Percentiles rank a stretch among this genome's conserved stretches.
Conservation (phyloP, 441 rosid genomes). For the Eruca vesicaria region DNA sequence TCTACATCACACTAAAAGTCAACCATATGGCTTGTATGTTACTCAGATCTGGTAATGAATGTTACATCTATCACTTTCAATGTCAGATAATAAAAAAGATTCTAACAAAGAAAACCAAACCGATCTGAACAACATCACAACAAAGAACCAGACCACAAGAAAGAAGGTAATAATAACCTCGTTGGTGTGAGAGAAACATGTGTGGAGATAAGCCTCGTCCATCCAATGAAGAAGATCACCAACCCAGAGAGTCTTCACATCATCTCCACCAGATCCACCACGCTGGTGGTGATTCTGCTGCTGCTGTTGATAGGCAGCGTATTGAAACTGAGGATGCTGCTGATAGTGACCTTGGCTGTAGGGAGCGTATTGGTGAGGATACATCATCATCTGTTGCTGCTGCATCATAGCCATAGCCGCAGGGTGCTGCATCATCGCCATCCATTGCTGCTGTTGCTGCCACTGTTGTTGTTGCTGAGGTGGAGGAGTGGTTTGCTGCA, state of each 20-base stretch:
- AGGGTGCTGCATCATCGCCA: constrained; percentile 67
- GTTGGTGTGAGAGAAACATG: constrained; percentile 61
- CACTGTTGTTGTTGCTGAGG: constrained; percentile 34
- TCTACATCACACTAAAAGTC: background rate
- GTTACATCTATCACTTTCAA: constrained; percentile 16
- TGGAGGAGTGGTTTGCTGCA: constrained; percentile 31
- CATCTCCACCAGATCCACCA: constrained; percentile 47
- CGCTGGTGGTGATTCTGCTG: constrained; percentile 38
- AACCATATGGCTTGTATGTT: background rate
- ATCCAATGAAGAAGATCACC: constrained; percentile 82
- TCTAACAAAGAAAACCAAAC: background rate
- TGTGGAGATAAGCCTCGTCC: constrained; percentile 69
- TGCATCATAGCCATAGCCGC: constrained; percentile 83
- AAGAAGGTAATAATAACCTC: constrained; percentile 41
- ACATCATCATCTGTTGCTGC: constrained; percentile 81
- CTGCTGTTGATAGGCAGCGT: constrained; percentile 29
- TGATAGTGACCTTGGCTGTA: constrained; percentile 42
- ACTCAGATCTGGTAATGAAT: background rate
- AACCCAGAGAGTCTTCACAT: constrained; percentile 70
- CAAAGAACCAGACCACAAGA: background rate
- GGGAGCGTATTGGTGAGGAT: constrained; percentile 61
- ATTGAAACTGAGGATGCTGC: constrained; percentile 38
- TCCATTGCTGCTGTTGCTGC: constrained; percentile 50
- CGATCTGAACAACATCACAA: constrained; percentile 6
- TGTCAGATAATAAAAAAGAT: background rate